Evolutionary conservation across 2,329 filamentous ascomycete genomes (phyloP).

Genomic region (Ophiocordyceps camponoti-rufipedis): DNA sequence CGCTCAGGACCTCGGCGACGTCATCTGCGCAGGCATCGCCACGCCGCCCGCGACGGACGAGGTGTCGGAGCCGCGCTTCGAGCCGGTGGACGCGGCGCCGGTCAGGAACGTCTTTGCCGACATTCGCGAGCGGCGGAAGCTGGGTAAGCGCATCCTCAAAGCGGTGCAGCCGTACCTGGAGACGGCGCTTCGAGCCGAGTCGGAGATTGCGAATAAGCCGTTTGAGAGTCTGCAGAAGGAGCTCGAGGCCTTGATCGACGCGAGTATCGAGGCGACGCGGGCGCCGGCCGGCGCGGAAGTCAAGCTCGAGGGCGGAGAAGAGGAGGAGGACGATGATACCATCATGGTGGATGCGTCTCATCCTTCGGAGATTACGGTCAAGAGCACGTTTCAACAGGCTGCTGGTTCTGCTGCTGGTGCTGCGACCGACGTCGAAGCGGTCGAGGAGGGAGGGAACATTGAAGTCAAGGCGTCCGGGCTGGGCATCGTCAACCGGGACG

Average conservation of each 20-base stretch:
- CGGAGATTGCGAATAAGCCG: constrained; percentile 56
- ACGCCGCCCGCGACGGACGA: constrained; percentile 14
- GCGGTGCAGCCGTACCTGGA: constrained; percentile 63
- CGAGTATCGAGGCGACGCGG: constrained; percentile 39
- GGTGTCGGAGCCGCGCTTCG: constrained; percentile 10
- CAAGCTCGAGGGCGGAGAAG: constrained; percentile 16
- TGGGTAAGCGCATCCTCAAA: constrained; percentile 83
- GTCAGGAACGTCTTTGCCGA: constrained; percentile 40
- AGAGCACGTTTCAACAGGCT: constrained; percentile 8
- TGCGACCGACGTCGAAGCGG: constrained; percentile 11
- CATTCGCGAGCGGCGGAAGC: constrained; percentile 60
- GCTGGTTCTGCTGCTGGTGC: neutral
- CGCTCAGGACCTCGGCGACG: constrained; percentile 34
- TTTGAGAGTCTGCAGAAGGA: constrained; percentile 54
- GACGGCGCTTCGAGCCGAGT: constrained; percentile 58
- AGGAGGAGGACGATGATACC: constrained; percentile 17
- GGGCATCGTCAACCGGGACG: constrained; percentile 8
- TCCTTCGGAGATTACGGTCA: constrained; percentile 27
- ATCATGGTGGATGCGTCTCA: constrained; percentile 32
- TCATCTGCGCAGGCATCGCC: constrained; percentile 35
- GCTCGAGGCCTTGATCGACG: constrained; percentile 54
- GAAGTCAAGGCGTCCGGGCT: constrained; percentile 26
- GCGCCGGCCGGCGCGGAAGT: constrained; percentile 16
- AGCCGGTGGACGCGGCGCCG: constrained; percentile 26
- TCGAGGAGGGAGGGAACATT: constrained; percentile 21